Evolutionary conservation across 2,329 filamentous ascomycete genomes (phyloP), one percentile per base, ranked within the genome.

Genomic region (Trichophyton equinum): DNA sequence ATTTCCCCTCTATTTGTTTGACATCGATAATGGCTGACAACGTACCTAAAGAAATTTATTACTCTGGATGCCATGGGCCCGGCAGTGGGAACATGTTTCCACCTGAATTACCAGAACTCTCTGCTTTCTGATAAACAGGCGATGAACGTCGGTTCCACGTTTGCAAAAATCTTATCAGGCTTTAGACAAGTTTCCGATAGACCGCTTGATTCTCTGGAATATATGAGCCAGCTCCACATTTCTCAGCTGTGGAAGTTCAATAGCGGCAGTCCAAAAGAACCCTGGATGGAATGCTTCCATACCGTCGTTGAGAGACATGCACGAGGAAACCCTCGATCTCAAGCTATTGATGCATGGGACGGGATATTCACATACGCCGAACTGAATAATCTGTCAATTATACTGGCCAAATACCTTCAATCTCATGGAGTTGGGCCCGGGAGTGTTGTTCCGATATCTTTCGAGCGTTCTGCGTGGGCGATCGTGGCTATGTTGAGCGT

Each of bases 321-420:
- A 9, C 25, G 30, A 13, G 11, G 53, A 6, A 42, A 61, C 9
- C 66, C 66, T 15, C 57, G 62, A 33, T 53, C 57, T 25, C 51
- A 60, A n/a, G 68, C 68, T 1, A 61, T 69, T 13, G 58, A 60
- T 46, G 62, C 66, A 13, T 68, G 65, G 64, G 67, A 69, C 40
- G 65, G 62, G 15, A 56, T 25, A 15, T 60, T 64, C 13, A 64
- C 62, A 46, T 67, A 62, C 53, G 42, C 47, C 20, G 57, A 64
- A 36, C 40, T 66, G 22, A 62, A 67, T 36, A 40, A 59, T n/a
- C 58, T 68, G 36, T 69, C 70, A 6, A 63, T 60, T 11, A 58
- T 30, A 11, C 33, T 64, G n/a, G 59, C 53, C 13, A 30, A 18
- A 15, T 15, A 44, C n/a, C 60, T 67, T 5, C 30, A 47, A 20